Percentiles rank a stretch among this genome's conserved stretches.
These are phyloP conservation scores for Leucocoprinus birnbaumii DNA, from an alignment of 768 basidiomycete species.

Conservation along the genomic window DNA sequence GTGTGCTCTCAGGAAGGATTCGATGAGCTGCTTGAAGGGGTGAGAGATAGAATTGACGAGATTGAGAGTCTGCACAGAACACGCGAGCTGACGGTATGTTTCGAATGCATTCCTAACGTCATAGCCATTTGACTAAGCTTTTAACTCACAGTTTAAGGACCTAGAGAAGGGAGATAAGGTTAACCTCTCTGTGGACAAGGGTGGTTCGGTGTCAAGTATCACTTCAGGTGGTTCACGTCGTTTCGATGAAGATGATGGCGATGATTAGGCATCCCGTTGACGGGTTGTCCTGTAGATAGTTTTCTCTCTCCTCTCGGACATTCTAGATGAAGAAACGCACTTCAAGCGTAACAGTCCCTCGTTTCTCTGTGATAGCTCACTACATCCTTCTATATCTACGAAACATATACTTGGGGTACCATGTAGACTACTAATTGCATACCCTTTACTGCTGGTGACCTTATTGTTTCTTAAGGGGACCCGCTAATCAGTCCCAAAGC, in stretches of 20 bases:
- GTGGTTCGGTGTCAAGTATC: constrained; percentile 34
- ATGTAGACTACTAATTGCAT: too few relatives aligned
- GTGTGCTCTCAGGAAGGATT: constrained; percentile 77
- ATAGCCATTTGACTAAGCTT: neutral
- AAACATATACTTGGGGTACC: too few relatives aligned
- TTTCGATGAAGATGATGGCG: constrained; percentile 12
- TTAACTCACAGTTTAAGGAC: constrained; percentile 42
- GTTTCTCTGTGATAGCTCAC: too few relatives aligned
- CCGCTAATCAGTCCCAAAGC: too few relatives aligned
- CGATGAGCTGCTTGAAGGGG: constrained; percentile 70
- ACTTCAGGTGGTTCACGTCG: constrained; percentile 12
- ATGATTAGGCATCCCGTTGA: neutral
- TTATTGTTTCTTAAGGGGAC: too few relatives aligned
- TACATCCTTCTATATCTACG: too few relatives aligned
- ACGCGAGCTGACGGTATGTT: constrained; percentile 66
- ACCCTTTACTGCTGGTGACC: too few relatives aligned
- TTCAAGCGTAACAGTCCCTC: neutral
- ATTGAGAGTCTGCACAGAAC: constrained; percentile 85
- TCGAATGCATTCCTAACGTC: neutral
- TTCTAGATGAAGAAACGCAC: neutral
- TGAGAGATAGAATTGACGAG: constrained; percentile 76
- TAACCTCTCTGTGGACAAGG: constrained; percentile 56
- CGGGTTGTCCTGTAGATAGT: neutral
- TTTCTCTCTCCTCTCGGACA: neutral
- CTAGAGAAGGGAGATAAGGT: constrained; percentile 45